Percentiles rank a stretch among this genome's conserved stretches.
phyloP scores from a whole-genome alignment of 139 green algal genomes.

The Coelastrella sp. region DNA sequence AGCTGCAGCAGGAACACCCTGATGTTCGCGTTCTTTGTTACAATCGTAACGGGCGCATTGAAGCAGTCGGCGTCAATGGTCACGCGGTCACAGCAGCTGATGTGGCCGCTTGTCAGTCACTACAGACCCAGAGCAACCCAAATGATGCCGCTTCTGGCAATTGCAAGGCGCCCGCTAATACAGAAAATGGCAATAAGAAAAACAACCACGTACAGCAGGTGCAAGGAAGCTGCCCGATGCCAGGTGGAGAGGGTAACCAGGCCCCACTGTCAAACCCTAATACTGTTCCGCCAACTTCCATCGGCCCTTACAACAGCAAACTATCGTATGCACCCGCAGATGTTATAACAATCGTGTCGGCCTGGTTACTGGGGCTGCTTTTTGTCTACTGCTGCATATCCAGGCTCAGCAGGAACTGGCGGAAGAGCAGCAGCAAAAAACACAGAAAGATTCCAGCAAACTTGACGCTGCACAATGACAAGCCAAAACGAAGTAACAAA shows the following conservation, averaged over 20 bases:
- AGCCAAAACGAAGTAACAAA: background rate
- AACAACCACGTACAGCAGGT: too few species aligned
- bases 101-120: background rate
- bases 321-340: background rate
- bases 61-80: background rate
- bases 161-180: too few species aligned
- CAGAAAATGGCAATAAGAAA: too few species aligned
- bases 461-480: background rate
- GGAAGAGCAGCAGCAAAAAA: background rate
- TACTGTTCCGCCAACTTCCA: too few species aligned
- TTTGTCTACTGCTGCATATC: background rate
- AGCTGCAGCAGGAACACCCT: background rate
- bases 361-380: background rate
- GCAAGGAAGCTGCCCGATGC: too few species aligned
- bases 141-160: too few species aligned
- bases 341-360: background rate
- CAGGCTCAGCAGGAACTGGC: background rate
- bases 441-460: background rate
- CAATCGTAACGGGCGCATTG: background rate
- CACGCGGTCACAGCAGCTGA: background rate
- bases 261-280: too few species aligned
- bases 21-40: background rate
- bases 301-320: background rate
- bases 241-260: too few species aligned
- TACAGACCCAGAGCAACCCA: background rate